Evolutionary conservation across 202 grass and related monocot genomes (phyloP).

Genomic region (Schoenoplectus triqueter): DNA sequence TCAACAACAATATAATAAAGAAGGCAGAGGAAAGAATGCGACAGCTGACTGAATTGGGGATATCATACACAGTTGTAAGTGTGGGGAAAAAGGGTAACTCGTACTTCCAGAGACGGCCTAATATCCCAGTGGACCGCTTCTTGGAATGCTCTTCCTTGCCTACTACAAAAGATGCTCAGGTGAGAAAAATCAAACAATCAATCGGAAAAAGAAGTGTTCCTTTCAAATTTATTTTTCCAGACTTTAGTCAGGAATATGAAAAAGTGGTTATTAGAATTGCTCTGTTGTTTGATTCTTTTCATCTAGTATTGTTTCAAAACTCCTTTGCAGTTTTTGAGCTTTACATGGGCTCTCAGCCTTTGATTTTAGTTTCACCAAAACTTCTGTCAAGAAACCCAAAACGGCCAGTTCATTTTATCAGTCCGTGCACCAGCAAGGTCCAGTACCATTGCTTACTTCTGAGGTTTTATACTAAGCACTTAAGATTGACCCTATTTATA

Average conservation of each 20-base stretch:
- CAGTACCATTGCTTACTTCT: neutral
- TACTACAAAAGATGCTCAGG: slow-evolving; percentile 68
- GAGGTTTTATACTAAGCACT: neutral
- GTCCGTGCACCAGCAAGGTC: neutral
- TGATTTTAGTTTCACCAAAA: neutral
- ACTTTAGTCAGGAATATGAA: neutral
- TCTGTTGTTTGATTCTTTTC: neutral
- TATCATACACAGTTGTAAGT: slow-evolving; percentile 72
- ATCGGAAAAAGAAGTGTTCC: neutral
- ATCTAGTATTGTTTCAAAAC: neutral
- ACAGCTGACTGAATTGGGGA: slow-evolving; percentile 61
- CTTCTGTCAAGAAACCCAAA: neutral
- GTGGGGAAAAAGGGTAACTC: slow-evolving; percentile 90
- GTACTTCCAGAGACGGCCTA: slow-evolving; percentile 77
- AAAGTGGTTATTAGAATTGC: neutral
- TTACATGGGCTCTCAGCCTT: neutral
- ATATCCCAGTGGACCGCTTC: slow-evolving; percentile 66
- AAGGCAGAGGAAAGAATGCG: slow-evolving; percentile 73
- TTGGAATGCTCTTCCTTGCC: slow-evolving; percentile 65
- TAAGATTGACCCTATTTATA: neutral
- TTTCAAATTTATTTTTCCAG: neutral
- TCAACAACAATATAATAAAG: slow-evolving; percentile 92
- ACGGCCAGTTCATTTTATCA: neutral
- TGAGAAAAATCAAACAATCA: slow-evolving; percentile 2
- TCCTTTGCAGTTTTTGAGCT: neutral